Evolutionary conservation across 1,284 basidiomycete species (phyloP), one percentile per base, ranked within the genome.

Genomic region (Cutaneotrichosporon sp.): DNA sequence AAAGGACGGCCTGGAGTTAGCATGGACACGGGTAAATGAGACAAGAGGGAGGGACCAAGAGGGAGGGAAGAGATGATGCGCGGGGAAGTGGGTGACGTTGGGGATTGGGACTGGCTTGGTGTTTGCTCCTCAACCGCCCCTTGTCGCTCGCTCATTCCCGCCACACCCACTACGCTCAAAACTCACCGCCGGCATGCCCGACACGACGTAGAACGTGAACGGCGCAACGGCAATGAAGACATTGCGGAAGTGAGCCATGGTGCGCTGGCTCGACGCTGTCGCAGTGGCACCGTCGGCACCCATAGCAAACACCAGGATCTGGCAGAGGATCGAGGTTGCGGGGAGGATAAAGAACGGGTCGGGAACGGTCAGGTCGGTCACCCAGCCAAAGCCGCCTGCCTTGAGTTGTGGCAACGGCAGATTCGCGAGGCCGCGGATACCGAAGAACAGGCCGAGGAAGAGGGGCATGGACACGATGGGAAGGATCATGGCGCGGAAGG

Each of bases 361-460:
- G 4, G 84, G 71, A 1, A 80, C 69, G 0, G 90, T 90, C 54
- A 98, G 73, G 71, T 97, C 87, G 0, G 82, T 82, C 32, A 94
- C 75, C 79, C 86, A 85, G 38, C 74, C 78, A 16, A 92, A 74
- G 1, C 93, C 92, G 54, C 90, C 92, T 57, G 83, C 77, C 61
- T 82, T 80, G 62, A 97, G 75, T 70, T 87, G 86, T 39, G 80
- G 78, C 26, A 94, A 68, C 0, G 87, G 88, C 22, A 84, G 72
- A 44, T 79, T 77, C 53, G 86, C 86, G 76, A 97, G 80, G 33
- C 77, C 77, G 68, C 84, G 82, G 43, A 97, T 72, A 14, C 84
- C 90, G 61, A 92, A 85, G 80, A 97, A 98, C 77, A 91, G 79
- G 25, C 85, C 84, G 44, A 97, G 76, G 59, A 89, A 87, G 43